Percentiles rank a stretch among this genome's conserved stretches.
Conservation (phyloP, 1,139 yeast genomes). For the Diutina mesorugosa region DNA sequence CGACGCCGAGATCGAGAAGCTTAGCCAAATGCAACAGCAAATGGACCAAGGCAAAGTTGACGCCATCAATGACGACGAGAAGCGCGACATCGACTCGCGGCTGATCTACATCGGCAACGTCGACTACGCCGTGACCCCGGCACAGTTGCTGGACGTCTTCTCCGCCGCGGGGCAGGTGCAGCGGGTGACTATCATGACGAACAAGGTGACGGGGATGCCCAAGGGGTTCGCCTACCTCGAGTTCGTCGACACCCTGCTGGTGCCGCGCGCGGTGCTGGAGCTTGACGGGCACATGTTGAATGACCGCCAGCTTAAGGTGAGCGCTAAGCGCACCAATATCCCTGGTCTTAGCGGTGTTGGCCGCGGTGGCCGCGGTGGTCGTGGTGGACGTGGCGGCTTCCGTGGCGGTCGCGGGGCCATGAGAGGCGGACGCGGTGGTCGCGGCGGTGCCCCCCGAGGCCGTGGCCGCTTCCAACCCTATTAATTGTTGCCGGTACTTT, state of each 20-base stretch:
- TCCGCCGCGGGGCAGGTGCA: constrained; percentile 65
- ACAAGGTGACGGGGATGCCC: constrained; percentile 65
- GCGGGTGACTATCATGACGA: constrained; percentile 68
- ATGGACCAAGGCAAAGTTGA: background rate
- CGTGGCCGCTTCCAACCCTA: constrained; percentile 12
- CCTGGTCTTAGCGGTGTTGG: constrained; percentile 39
- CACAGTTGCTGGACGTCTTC: constrained; percentile 71
- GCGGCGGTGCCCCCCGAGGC: constrained; percentile 10
- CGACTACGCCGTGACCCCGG: constrained; percentile 68
- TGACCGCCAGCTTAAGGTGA: constrained; percentile 60
- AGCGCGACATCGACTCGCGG: constrained; percentile 48
- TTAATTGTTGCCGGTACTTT: background rate
- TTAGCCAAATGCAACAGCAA: background rate
- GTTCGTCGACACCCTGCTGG: constrained; percentile 29
- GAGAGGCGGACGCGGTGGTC: constrained; percentile 9
- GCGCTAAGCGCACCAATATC: constrained; percentile 66
- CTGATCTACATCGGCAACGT: constrained; percentile 85
- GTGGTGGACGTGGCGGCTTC: constrained; percentile 10
- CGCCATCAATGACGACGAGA: constrained; percentile 8
- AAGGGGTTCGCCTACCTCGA: constrained; percentile 83
- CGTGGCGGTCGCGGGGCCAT: constrained; percentile 7
- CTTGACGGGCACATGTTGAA: constrained; percentile 55
- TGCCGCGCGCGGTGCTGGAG: constrained; percentile 35
- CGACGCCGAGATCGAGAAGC: background rate
- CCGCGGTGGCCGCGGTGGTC: constrained; percentile 11